Evolutionary conservation across 1,139 yeast species (phyloP).

Genomic region (Torulaspora pretoriensis): DNA sequence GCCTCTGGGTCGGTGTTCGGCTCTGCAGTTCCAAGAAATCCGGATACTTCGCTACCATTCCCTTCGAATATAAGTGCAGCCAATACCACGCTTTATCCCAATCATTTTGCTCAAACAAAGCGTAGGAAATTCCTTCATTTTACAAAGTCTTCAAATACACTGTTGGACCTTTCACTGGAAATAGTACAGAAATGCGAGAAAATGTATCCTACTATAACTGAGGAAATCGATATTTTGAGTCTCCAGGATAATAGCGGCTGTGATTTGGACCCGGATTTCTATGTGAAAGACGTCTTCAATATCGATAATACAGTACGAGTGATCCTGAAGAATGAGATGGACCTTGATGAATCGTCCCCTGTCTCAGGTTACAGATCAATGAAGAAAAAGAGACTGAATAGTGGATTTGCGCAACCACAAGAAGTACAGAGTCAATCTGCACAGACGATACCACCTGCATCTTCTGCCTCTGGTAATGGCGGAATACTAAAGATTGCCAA

Average conservation of each 20-base stretch:
- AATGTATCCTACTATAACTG: constrained; percentile 56
- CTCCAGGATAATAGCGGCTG: constrained; percentile 62
- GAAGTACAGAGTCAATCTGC: constrained; percentile 7
- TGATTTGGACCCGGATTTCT: constrained; percentile 71
- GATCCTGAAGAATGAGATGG: constrained; percentile 42
- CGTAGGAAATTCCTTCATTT: constrained; percentile 57
- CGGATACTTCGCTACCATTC: constrained; percentile 13
- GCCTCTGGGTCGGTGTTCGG: constrained; percentile 12
- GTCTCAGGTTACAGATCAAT: constrained; percentile 17
- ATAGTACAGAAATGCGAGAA: constrained; percentile 49
- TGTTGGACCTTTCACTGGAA: constrained; percentile 47
- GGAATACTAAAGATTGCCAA: constrained; percentile 30
- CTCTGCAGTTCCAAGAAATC: constrained; percentile 10
- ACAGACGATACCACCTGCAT: constrained; percentile 8
- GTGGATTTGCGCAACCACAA: constrained; percentile 13
- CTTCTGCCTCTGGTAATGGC: constrained; percentile 16
- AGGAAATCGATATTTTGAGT: constrained; percentile 47
- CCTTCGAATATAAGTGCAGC: constrained; percentile 12
- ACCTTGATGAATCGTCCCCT: constrained; percentile 18
- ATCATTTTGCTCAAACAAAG: constrained; percentile 20
- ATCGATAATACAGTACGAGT: constrained; percentile 52
- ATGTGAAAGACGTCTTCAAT: constrained; percentile 56
- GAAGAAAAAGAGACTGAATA: constrained; percentile 22
- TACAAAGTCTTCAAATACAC: constrained; percentile 44
- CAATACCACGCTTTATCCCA: constrained; percentile 12